Conservation (phyloP, 108 stramenopile species). For the Nannochloropsis granulata region DNA sequence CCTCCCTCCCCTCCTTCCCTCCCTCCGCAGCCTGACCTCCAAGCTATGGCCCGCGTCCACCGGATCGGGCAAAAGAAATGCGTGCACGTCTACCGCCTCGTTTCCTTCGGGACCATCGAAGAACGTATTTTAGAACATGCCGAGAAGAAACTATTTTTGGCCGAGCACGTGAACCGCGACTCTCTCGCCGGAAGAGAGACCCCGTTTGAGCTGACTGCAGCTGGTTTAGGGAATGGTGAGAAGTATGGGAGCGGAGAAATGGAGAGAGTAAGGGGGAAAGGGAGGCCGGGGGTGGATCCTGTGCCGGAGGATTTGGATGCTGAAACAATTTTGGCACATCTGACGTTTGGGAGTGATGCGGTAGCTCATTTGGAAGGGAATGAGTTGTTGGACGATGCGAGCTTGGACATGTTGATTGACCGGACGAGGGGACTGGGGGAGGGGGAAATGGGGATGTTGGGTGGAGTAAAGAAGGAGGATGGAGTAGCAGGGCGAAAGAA, state of each 20-base stretch:
- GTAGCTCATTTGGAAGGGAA: not conserved
- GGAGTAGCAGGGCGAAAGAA: not conserved
- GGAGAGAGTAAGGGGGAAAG: not conserved
- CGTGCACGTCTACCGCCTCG: conserved; percentile 28
- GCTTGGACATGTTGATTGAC: not conserved
- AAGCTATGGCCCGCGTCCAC: conserved; percentile 44
- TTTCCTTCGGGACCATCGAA: conserved; percentile 21
- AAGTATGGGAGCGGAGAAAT: not conserved
- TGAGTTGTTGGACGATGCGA: not conserved
- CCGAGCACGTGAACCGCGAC: not conserved
- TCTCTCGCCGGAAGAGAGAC: not conserved
- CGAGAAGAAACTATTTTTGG: not conserved
- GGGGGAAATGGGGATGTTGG: no score
- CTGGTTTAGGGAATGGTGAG: not conserved
- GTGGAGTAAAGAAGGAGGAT: not conserved
- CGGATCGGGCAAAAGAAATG: conserved; percentile 37
- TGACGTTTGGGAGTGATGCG: not conserved
- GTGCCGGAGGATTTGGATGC: not conserved
- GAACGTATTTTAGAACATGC: conserved; percentile 16
- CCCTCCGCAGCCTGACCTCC: not conserved
- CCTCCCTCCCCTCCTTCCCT: not conserved
- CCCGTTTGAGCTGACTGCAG: not conserved
- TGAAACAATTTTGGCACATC: not conserved
- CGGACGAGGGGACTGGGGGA: not conserved
- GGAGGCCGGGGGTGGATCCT: not conserved